Conservation (phyloP, 2,329 filamentous ascomycete genomes). For the Diaporthe aspalathi region DNA sequence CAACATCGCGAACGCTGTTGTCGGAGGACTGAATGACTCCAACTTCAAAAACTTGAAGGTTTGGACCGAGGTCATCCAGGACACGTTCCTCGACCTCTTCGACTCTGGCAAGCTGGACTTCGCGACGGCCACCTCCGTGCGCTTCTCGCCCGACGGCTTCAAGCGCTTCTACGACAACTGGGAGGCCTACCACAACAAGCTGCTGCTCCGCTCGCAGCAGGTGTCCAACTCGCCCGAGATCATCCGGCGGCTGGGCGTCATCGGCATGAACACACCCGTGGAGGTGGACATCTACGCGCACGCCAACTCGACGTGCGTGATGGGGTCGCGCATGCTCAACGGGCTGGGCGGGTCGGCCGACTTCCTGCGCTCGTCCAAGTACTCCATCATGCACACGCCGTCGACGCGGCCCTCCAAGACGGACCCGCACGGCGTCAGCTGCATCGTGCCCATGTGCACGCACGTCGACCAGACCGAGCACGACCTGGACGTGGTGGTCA, state of each 20-base stretch:
- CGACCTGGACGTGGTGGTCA: slow-evolving; percentile 90
- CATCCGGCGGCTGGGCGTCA: slow-evolving; percentile 86
- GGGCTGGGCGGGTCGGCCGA: slow-evolving; percentile 85
- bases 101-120: slow-evolving; percentile 90
- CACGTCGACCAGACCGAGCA: slow-evolving; percentile 95
- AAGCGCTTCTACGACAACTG: slow-evolving; percentile 90
- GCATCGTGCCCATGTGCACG: slow-evolving; percentile 94
- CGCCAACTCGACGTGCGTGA: slow-evolving; percentile 90
- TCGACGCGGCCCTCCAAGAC: slow-evolving; percentile 83
- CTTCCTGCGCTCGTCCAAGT: slow-evolving; percentile 82
- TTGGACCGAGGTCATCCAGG: slow-evolving; percentile 91
- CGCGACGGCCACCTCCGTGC: slow-evolving; percentile 88
- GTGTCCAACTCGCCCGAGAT: slow-evolving; percentile 92
- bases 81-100: slow-evolving; percentile 93
- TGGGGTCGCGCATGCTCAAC: slow-evolving; percentile 89
- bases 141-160: slow-evolving; percentile 92
- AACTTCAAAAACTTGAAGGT: slow-evolving; percentile 91
- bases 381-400: slow-evolving; percentile 94
- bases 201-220: slow-evolving; percentile 87
- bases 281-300: slow-evolving; percentile 96
- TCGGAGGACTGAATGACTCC: slow-evolving; percentile 82
- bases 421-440: slow-evolving; percentile 83
- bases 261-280: slow-evolving; percentile 95
- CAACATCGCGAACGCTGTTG: slow-evolving; percentile 92
- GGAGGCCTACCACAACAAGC: slow-evolving; percentile 82